Percentiles rank a stretch among this genome's conserved stretches.
Evolutionary conservation across 345 rosid species (phyloP).

Genomic region (Gossypium thurberi): DNA sequence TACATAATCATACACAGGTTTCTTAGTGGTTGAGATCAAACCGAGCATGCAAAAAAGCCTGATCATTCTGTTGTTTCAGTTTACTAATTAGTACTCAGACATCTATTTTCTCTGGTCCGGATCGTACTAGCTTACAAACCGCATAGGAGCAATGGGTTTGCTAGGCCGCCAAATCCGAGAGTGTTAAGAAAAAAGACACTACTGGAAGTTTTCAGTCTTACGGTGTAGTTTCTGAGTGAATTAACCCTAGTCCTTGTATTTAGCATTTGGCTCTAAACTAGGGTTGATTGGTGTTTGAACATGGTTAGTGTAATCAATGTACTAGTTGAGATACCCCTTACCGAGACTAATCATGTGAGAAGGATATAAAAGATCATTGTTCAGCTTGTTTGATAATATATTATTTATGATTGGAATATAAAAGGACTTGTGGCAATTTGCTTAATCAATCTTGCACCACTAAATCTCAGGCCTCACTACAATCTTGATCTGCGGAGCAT

Average conservation of each 20-base stretch:
- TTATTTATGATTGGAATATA: background rate
- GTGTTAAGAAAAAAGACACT: background rate
- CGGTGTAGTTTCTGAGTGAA: background rate
- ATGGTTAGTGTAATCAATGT: background rate
- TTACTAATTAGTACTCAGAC: background rate
- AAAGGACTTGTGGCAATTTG: conserved; percentile 11
- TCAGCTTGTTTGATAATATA: background rate
- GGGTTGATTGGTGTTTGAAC: background rate
- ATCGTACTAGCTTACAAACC: background rate
- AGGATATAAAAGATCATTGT: background rate
- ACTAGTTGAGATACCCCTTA: background rate
- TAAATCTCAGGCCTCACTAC: conserved; percentile 80
- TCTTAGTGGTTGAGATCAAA: background rate
- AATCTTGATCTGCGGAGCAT: conserved; percentile 84
- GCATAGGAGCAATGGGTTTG: background rate
- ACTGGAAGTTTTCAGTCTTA: background rate
- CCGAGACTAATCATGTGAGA: background rate
- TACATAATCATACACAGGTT: background rate
- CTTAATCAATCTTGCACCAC: conserved; percentile 18
- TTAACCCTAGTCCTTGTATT: background rate
- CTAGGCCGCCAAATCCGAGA: background rate
- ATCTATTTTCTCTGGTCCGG: background rate
- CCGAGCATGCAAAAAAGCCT: background rate
- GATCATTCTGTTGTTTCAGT: background rate
- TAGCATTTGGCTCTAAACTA: background rate